These are phyloP conservation scores for Hanseniaspora meyeri DNA, from an alignment of 805 yeast genomes.

Conservation along the genomic window DNA sequence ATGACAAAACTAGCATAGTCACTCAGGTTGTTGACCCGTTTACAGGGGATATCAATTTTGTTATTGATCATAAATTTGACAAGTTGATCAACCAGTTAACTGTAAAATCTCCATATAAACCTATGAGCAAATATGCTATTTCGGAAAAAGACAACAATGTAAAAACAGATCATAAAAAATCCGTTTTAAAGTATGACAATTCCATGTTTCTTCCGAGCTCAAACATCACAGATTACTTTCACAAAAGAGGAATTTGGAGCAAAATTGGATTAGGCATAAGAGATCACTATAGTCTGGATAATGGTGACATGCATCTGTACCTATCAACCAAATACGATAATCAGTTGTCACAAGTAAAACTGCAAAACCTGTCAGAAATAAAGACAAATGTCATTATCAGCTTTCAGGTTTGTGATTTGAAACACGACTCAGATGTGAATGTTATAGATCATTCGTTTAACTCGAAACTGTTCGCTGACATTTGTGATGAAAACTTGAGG, in stretches of 20 bases:
- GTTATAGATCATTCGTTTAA: not conserved
- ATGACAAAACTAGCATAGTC: not conserved
- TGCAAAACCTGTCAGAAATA: not conserved
- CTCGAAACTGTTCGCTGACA: not conserved
- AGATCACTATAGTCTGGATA: slow-evolving; percentile 29
- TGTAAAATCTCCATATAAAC: not conserved
- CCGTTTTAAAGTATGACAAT: slow-evolving; percentile 15
- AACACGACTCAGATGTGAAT: not conserved
- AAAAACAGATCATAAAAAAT: not conserved
- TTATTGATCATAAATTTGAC: not conserved
- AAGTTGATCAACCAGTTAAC: not conserved
- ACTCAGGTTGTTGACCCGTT: not conserved
- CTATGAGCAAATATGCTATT: not conserved
- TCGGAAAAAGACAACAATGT: not conserved
- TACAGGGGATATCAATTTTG: not conserved
- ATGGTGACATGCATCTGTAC: slow-evolving; percentile 26
- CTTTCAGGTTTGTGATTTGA: slow-evolving; percentile 1
- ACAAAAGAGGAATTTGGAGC: slow-evolving; percentile 27
- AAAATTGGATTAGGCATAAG: slow-evolving; percentile 28
- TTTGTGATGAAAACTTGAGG: not conserved
- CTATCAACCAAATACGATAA: slow-evolving; percentile 18
- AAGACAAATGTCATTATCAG: not conserved
- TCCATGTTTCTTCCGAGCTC: slow-evolving; percentile 25
- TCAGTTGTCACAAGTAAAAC: not conserved
- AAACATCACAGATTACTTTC: slow-evolving; percentile 22